Conservation (phyloP, 805 yeast species). For the Nakazawaea laoshanensis region DNA sequence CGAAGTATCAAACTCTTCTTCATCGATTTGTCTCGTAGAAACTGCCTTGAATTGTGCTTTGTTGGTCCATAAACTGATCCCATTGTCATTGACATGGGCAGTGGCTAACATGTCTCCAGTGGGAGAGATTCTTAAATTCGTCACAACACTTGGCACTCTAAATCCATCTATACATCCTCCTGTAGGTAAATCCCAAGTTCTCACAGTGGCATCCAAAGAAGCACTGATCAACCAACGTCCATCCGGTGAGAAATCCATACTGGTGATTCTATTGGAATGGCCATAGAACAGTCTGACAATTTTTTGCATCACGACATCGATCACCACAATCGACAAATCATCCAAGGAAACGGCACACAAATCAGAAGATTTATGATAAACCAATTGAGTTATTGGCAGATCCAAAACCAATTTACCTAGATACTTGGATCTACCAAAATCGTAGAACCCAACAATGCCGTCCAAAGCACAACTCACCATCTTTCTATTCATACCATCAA, state of each 20-base stretch:
- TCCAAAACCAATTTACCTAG: slow-evolving; percentile 60
- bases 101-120: slow-evolving; percentile 89
- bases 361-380: slow-evolving; percentile 76
- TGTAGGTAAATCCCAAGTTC: slow-evolving; percentile 97
- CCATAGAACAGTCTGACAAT: slow-evolving; percentile 86
- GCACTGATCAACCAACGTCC: slow-evolving; percentile 92
- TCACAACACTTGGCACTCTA: slow-evolving; percentile 67
- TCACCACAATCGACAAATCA: slow-evolving; percentile 72
- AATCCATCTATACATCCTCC: slow-evolving; percentile 96
- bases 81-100: slow-evolving; percentile 83
- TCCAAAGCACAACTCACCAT: slow-evolving; percentile 87
- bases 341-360: slow-evolving; percentile 80
- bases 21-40: slow-evolving; percentile 68
- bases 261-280: slow-evolving; percentile 80
- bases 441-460: slow-evolving; percentile 81
- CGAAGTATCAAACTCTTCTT: slow-evolving; percentile 57
- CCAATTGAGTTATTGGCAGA: slow-evolving; percentile 71
- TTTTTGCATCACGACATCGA: slow-evolving; percentile 75
- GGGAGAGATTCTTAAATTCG: slow-evolving; percentile 74
- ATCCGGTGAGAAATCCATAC: slow-evolving; percentile 85
- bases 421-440: slow-evolving; percentile 64
- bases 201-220: slow-evolving; percentile 74
- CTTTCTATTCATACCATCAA: slow-evolving; percentile 84
- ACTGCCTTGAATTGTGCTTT: slow-evolving; percentile 74
- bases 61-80: slow-evolving; percentile 89